A percentile compares a stretch with the other conserved stretches of the same genome.
phyloP scores from a whole-genome alignment of 306 rosid genomes.

The Sicyos edulis region DNA sequence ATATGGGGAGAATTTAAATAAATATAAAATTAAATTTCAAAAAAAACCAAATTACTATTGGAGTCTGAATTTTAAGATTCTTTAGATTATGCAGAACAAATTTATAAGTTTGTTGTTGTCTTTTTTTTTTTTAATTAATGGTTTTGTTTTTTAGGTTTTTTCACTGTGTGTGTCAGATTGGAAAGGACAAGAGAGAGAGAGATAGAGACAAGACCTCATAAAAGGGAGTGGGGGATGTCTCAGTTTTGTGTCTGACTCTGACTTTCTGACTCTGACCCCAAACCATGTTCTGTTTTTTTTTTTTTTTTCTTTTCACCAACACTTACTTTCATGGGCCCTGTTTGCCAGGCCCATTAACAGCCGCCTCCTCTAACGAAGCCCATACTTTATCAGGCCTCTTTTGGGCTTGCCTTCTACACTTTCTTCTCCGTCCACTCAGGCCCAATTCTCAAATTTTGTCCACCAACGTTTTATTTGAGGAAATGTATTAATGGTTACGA shows the following conservation, averaged over 20 bases:
- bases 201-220: slow-evolving; percentile 3
- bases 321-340: not conserved
- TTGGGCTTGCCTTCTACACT: too few species aligned
- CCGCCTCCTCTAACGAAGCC: not conserved
- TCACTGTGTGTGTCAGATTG: not conserved
- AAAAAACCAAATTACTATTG: too few species aligned
- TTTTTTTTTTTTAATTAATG: not conserved
- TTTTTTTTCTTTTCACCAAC: not conserved
- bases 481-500: too few species aligned
- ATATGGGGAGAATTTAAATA: too few species aligned
- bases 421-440: not conserved
- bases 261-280: not conserved
- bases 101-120: too few species aligned
- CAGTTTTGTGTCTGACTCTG: not conserved
- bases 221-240: slow-evolving; percentile 9
- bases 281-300: not conserved
- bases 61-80: too few species aligned
- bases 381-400: not conserved
- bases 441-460: not conserved
- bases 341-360: not conserved
- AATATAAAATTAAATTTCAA: too few species aligned
- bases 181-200: slow-evolving; percentile 10
- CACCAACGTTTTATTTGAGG: not conserved
- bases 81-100: too few species aligned
- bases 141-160: too few species aligned